Percentiles rank a stretch among this genome's conserved stretches.
Evolutionary conservation across 2,329 filamentous ascomycete species (phyloP).

Genomic region (Sarocladium brachiariae): DNA sequence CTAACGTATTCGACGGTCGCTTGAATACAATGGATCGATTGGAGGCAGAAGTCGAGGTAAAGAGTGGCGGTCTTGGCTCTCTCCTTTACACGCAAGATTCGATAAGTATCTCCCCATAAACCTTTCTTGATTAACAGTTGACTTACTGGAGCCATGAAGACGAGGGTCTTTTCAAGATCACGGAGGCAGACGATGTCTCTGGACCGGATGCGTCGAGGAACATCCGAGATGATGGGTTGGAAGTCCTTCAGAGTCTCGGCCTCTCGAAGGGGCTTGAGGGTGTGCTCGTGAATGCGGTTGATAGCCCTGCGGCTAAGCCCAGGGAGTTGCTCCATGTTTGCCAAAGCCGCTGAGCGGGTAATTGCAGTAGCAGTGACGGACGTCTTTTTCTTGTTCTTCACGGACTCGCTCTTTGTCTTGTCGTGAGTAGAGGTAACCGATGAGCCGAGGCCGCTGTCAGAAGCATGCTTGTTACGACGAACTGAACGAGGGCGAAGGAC

Average conservation of each 20-base stretch:
- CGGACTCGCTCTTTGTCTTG: constrained; percentile 37
- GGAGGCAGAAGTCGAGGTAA: constrained; percentile 85
- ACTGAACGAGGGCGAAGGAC: constrained; percentile 47
- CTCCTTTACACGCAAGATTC: constrained; percentile 69
- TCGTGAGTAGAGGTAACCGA: constrained; percentile 61
- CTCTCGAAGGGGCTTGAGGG: constrained; percentile 69
- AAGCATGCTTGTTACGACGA: constrained; percentile 56
- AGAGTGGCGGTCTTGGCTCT: constrained; percentile 61
- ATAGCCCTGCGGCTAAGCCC: constrained; percentile 63
- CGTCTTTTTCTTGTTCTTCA: constrained; percentile 29
- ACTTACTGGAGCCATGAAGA: constrained; percentile 94
- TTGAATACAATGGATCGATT: constrained; percentile 84
- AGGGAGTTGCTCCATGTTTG: constrained; percentile 42
- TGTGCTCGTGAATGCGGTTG: constrained; percentile 72
- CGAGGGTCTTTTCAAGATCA: constrained; percentile 88
- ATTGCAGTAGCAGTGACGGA: constrained; percentile 47
- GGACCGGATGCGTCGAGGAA: constrained; percentile 70
- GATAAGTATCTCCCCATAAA: constrained; percentile 59
- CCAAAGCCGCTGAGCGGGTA: constrained; percentile 50
- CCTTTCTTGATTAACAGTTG: constrained; percentile 46
- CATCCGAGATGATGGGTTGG: constrained; percentile 69
- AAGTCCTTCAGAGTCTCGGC: constrained; percentile 72
- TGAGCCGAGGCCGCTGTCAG: constrained; percentile 83
- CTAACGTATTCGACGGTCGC: constrained; percentile 79
- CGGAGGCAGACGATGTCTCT: constrained; percentile 86